These are phyloP conservation scores for Takashimella tepidaria DNA, from an alignment of 1,284 basidiomycete species.

Conservation along the genomic window DNA sequence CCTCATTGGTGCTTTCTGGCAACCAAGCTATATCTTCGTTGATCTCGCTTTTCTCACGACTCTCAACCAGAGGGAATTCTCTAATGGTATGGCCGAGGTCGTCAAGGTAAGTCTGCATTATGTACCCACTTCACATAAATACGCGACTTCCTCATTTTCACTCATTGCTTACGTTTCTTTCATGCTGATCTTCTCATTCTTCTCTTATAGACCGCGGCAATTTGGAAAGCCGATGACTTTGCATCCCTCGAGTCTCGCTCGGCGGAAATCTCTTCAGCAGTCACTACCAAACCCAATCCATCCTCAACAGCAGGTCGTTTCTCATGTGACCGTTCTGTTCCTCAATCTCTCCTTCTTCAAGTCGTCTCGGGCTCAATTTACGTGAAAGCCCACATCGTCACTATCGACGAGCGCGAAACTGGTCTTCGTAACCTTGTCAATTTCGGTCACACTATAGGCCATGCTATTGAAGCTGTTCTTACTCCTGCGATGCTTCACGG, in stretches of 20 bases:
- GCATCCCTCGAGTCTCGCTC: constrained; percentile 75
- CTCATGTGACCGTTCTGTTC: constrained; percentile 62
- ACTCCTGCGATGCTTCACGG: constrained; percentile 88
- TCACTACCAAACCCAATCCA: constrained; percentile 50
- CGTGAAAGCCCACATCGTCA: constrained; percentile 92
- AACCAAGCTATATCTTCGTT: constrained; percentile 95
- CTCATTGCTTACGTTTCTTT: not conserved
- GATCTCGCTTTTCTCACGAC: constrained; percentile 94
- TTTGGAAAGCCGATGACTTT: constrained; percentile 88
- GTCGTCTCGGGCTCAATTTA: constrained; percentile 82
- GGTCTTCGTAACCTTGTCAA: constrained; percentile 94
- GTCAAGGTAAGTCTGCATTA: constrained; percentile 89
- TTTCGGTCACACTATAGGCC: constrained; percentile 93
- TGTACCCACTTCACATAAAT: no score
- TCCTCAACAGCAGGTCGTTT: constrained; percentile 61
- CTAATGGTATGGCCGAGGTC: constrained; percentile 98
- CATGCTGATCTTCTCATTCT: not conserved
- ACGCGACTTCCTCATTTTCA: constrained; percentile 4
- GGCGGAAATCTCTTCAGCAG: constrained; percentile 75
- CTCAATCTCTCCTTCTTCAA: constrained; percentile 62
- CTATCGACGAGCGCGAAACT: constrained; percentile 89
- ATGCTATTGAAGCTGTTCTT: constrained; percentile 89
- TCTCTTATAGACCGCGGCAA: constrained; percentile 74
- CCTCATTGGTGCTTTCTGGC: constrained; percentile 97
- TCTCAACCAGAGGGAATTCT: constrained; percentile 86